Percentiles rank a stretch among this genome's conserved stretches.
phyloP scores from a whole-genome alignment of 2,329 filamentous ascomycete genomes.

The Colletotrichum tropicale region DNA sequence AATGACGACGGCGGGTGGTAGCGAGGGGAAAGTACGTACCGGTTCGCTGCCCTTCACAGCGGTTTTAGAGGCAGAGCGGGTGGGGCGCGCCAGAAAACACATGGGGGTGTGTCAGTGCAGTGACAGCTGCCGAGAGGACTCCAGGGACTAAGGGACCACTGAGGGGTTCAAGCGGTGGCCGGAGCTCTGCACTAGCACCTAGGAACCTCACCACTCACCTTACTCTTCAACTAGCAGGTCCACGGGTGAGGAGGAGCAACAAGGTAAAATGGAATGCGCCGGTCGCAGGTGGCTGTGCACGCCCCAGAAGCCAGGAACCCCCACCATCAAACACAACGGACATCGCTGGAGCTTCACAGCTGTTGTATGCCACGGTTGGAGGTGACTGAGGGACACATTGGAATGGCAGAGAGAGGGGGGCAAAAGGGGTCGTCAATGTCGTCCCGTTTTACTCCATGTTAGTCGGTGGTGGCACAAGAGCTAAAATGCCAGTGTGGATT shows the following conservation, averaged over 20 bases:
- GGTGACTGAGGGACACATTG: not conserved
- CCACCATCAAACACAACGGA: not conserved
- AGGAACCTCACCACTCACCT: no score
- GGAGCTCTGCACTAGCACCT: not conserved
- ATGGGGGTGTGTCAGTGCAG: slow-evolving; percentile 10
- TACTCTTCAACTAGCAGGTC: not conserved
- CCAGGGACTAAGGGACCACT: not conserved
- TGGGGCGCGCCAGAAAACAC: slow-evolving; percentile 2
- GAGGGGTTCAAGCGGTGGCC: not conserved
- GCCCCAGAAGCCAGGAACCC: not conserved
- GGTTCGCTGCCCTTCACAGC: not conserved
- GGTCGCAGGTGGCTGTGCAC: not conserved
- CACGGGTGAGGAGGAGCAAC: not conserved
- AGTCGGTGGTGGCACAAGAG: not conserved
- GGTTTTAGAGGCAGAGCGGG: not conserved
- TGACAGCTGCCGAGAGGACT: slow-evolving; percentile 1
- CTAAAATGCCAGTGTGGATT: not conserved
- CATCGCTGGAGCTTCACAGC: not conserved
- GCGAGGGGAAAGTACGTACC: not conserved
- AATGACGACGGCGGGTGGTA: slow-evolving; percentile 4
- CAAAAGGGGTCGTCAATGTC: not conserved
- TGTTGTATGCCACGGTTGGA: not conserved
- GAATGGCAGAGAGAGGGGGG: not conserved
- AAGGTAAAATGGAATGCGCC: not conserved
- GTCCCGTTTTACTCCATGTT: not conserved